A percentile compares a stretch with the other conserved stretches of the same genome.
Conservation (phyloP, 2,329 filamentous ascomycete genomes). For the Cladosporium cucumerinum region DNA sequence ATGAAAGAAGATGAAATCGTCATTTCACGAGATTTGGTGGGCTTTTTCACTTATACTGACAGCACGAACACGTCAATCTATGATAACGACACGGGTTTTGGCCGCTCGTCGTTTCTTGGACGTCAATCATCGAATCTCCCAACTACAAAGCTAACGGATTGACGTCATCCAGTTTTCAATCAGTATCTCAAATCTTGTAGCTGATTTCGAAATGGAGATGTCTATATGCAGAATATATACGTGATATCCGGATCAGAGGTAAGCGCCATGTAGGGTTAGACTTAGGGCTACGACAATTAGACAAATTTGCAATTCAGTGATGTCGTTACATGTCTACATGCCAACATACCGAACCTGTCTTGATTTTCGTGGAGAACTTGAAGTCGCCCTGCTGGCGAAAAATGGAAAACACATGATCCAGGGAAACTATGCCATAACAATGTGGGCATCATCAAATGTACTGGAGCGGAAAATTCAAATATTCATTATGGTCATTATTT, state of each 20-base stretch:
- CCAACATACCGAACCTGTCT: not conserved
- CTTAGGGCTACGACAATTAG: not conserved
- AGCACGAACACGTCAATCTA: not conserved
- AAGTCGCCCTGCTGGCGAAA: too few species aligned
- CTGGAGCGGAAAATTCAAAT: not conserved
- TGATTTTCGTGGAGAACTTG: too few species aligned
- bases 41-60: too few species aligned
- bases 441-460: not conserved
- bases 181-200: not conserved
- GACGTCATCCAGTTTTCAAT: not conserved
- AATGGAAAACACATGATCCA: too few species aligned
- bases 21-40: too few species aligned
- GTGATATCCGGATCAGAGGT: not conserved
- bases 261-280: not conserved
- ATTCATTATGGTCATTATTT: slow-evolving; percentile 4
- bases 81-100: not conserved
- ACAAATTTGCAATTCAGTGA: too few species aligned
- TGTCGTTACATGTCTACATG: too few species aligned
- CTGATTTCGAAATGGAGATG: not conserved
- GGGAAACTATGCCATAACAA: too few species aligned
- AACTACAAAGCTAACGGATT: not conserved
- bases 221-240: not conserved
- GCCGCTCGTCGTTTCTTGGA: not conserved
- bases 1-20: too few species aligned
- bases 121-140: not conserved